Evolutionary conservation across 805 yeast genomes (phyloP).

Genomic region (Kluyveromyces dobzhanskii): DNA sequence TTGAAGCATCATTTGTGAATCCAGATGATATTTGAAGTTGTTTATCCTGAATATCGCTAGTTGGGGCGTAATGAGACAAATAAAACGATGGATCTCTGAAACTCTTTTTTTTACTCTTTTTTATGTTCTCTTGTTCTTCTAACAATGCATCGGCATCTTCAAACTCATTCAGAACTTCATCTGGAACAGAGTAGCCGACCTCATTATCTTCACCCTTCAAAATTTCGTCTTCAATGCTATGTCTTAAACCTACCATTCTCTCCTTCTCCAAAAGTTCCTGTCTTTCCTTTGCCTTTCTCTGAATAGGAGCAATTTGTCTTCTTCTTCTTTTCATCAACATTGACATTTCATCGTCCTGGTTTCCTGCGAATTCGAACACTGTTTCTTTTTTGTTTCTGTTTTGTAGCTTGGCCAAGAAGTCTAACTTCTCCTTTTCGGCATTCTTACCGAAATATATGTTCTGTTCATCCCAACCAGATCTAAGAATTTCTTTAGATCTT

Average conservation of each 20-base stretch:
- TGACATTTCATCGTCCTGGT: conserved; percentile 58
- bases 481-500: conserved; percentile 69
- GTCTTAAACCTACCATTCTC: conserved; percentile 65
- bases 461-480: conserved; percentile 82
- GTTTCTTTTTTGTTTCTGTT: conserved; percentile 75
- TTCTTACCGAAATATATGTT: conserved; percentile 74
- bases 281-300: conserved; percentile 65
- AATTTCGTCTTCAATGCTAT: conserved; percentile 65
- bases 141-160: conserved; percentile 33
- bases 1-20: conserved; percentile 76
- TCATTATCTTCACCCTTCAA: conserved; percentile 43
- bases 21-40: conserved; percentile 49
- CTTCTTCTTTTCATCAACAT: conserved; percentile 83
- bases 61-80: conserved; percentile 85
- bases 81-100: conserved; percentile 74
- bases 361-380: conserved; percentile 79
- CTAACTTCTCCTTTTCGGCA: conserved; percentile 62
- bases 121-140: conserved; percentile 19
- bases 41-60: conserved; percentile 73
- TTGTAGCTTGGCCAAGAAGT: conserved; percentile 61
- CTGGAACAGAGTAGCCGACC: conserved; percentile 40
- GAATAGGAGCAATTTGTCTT: conserved; percentile 80
- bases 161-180: conserved; percentile 33
- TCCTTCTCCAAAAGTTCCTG: conserved; percentile 62
- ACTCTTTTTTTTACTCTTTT: conserved; percentile 36